These are phyloP conservation scores for Solanum verrucosum DNA, from an alignment of 257 asterid genomes.

Conservation along the genomic window DNA sequence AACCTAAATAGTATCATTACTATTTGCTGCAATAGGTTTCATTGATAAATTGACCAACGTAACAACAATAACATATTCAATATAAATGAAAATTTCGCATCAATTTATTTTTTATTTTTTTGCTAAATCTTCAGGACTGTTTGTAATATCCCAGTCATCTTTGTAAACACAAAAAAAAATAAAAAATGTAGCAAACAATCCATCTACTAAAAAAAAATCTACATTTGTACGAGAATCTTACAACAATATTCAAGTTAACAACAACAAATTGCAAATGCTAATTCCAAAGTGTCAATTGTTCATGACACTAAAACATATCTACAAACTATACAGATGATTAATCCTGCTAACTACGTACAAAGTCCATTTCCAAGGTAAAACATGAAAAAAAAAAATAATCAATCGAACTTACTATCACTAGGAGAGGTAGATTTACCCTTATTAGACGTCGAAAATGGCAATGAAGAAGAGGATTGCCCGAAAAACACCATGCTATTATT, in stretches of 20 bases:
- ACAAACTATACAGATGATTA: neutral
- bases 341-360: neutral
- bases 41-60: neutral
- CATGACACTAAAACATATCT: neutral
- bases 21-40: neutral
- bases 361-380: neutral
- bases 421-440: conserved; percentile 31
- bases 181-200: neutral
- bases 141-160: neutral
- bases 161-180: neutral
- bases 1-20: neutral
- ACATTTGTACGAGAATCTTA: neutral
- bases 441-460: neutral
- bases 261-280: neutral
- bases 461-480: conserved; percentile 5
- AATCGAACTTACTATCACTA: conserved; percentile 7
- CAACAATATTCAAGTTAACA: neutral
- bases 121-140: neutral
- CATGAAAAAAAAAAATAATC: neutral
- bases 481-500: conserved; percentile 5
- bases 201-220: neutral
- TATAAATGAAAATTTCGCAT: neutral
- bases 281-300: neutral
- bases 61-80: too few relatives aligned
- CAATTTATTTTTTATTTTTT: neutral